These are phyloP conservation scores for Craterostigma plantagineum DNA, from an alignment of 257 asterid genomes.

Conservation along the genomic window DNA sequence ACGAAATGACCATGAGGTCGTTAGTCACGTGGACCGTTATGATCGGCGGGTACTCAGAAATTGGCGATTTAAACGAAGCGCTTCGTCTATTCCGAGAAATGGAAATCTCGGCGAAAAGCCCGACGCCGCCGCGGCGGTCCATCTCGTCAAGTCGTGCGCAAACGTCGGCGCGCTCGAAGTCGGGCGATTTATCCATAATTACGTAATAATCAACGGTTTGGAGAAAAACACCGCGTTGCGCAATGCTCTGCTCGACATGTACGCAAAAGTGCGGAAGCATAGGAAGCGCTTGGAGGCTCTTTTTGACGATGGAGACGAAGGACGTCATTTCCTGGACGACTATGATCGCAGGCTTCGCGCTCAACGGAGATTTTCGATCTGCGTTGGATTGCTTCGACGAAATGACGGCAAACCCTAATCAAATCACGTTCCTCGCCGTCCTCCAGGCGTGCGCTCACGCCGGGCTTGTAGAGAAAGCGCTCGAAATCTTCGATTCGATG, in stretches of 20 bases:
- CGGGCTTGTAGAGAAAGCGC: conserved; percentile 36
- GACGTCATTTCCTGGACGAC: conserved; percentile 56
- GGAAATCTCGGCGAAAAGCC: conserved; percentile 44
- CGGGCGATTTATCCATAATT: conserved; percentile 43
- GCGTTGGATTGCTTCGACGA: conserved; percentile 26
- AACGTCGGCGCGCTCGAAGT: conserved; percentile 39
- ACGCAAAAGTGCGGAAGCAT: conserved; percentile 51
- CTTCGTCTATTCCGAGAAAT: conserved; percentile 26
- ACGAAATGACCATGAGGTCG: conserved; percentile 31
- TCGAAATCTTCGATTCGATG: conserved; percentile 29
- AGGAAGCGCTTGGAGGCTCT: conserved; percentile 32
- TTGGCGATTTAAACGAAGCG: conserved; percentile 37
- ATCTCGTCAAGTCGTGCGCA: conserved; percentile 52
- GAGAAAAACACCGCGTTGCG: conserved; percentile 26
- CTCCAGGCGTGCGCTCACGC: conserved; percentile 75
- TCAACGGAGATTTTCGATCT: conserved; percentile 29
- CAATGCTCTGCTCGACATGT: conserved; percentile 62
- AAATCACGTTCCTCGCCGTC: conserved; percentile 44
- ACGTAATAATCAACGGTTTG: conserved; percentile 24
- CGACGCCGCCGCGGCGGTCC: conserved; percentile 36
- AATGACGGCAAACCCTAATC: conserved; percentile 44
- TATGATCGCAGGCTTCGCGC: conserved; percentile 48
- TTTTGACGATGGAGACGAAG: conserved; percentile 19
- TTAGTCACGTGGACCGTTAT: conserved; percentile 58
- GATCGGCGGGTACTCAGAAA: conserved; percentile 43